Evolutionary conservation across 805 yeast genomes (phyloP), one percentile per base, ranked within the genome.

Genomic region (Kodamaea hsintzibuensis): DNA sequence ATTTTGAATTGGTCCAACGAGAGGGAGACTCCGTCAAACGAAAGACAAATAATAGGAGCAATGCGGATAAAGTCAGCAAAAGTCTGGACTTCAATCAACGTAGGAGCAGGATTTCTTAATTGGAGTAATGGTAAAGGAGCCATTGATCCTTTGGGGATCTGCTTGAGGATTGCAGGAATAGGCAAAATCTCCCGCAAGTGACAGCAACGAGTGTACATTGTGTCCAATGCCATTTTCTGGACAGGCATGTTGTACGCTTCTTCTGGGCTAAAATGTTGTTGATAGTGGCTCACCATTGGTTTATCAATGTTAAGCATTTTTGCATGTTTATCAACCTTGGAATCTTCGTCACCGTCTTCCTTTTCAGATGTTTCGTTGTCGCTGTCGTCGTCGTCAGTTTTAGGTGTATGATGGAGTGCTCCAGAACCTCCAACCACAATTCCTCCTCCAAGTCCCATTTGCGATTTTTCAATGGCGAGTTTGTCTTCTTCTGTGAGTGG

Each of bases 141-240:
- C 46, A 85, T 80, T 27, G 91, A 84, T 18, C 88, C 90, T 63
- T 84, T 85, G 1, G 89, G 89, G 57, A 92, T 79, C 65, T 90
- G 96, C 63, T 88, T 87, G 60, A 89, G 65, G 6, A 93, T 91
- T 2, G 96, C 93, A 2, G 96, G 93, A 49, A 92, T 92, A 1
- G 98, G 98, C 56, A 92, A 69, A 54, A 92, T 92, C 63, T 92
- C 98, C 52, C 98, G 77, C 55, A 92, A 74, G 68, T 92, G 98
- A 67, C 98, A 92, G 68, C 98, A 93, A 59, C 98, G 77, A 1
- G 97, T 90, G 70, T 92, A 92, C 63, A 93, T 77, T 46, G 84
- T 80, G 61, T 90, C 97, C 51, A 88, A 79, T 0, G 79, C 79
- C 79, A 76, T 76, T 52, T 74, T 75, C 56, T 73, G 64, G 10